A percentile compares a stretch with the other conserved stretches of the same genome.
Evolutionary conservation across 2,329 filamentous ascomycete genomes (phyloP).

Genomic region (Scedosporium minutisporum): DNA sequence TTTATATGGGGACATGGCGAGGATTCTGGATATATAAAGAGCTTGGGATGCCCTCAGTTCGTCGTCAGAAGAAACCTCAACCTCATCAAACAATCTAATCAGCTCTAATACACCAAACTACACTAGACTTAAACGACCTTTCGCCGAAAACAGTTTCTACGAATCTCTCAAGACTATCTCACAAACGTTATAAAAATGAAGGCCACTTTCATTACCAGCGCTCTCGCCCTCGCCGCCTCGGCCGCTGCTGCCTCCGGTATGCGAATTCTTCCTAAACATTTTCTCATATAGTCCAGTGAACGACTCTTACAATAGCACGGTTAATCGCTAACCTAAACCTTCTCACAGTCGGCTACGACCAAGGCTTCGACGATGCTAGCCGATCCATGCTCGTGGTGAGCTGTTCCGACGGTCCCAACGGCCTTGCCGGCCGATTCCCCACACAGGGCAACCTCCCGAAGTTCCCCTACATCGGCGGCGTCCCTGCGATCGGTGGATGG

Average conservation of each 20-base stretch:
- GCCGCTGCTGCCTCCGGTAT: conserved; percentile 26
- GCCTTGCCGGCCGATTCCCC: conserved; percentile 52
- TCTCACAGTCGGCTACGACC: conserved; percentile 56
- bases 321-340: conserved; percentile 10
- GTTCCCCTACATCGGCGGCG: conserved; percentile 48
- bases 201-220: conserved; percentile 27
- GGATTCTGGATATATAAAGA: not conserved
- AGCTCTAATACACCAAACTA: no score
- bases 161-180: no score
- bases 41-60: not conserved
- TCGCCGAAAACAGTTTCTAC: no score
- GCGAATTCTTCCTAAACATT: conserved; percentile 2
- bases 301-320: not conserved
- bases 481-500: conserved; percentile 41
- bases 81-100: no score
- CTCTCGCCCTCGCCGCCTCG: conserved; percentile 27
- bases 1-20: not conserved
- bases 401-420: conserved; percentile 61
- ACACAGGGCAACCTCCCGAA: conserved; percentile 39
- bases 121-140: no score
- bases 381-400: conserved; percentile 47
- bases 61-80: not conserved
- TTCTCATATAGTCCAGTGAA: not conserved
- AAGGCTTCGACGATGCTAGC: conserved; percentile 53
- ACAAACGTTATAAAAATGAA: conserved; percentile 26